Evolutionary conservation across 2,329 filamentous ascomycete species (phyloP).

Genomic region (Colletotrichum costaricense): DNA sequence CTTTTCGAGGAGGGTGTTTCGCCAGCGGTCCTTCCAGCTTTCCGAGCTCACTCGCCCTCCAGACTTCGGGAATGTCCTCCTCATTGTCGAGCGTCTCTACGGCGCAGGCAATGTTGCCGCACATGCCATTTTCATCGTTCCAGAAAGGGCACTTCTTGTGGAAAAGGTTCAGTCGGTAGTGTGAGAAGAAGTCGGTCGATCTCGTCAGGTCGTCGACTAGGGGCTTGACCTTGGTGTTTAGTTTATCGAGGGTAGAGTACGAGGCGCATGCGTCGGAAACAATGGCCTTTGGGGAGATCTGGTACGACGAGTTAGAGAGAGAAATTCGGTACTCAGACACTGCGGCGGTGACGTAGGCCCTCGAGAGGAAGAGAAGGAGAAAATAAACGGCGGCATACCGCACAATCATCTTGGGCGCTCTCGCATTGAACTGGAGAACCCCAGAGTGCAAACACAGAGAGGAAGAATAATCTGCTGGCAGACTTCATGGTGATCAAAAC

Average conservation of each 20-base stretch:
- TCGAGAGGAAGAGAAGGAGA: conserved; percentile 35
- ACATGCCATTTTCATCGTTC: conserved; percentile 92
- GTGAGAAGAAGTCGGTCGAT: conserved; percentile 96
- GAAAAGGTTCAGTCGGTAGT: conserved; percentile 95
- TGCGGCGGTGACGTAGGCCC: conserved; percentile 35
- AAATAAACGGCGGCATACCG: conserved; percentile 56
- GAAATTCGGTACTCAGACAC: conserved; percentile 38
- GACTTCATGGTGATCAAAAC: conserved; percentile 57
- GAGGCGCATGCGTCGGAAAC: conserved; percentile 96
- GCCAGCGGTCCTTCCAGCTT: conserved; percentile 93
- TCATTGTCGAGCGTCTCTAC: conserved; percentile 96
- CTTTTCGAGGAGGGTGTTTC: conserved; percentile 83
- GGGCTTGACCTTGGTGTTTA: conserved; percentile 83
- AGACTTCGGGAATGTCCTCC: conserved; percentile 90
- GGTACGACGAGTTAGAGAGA: conserved; percentile 54
- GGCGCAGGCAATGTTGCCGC: conserved; percentile 95
- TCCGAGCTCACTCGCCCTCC: conserved; percentile 91
- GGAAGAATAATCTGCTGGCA: conserved; percentile 65
- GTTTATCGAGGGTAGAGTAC: conserved; percentile 86
- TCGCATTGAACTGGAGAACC: conserved; percentile 58
- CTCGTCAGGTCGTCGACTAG: conserved; percentile 83
- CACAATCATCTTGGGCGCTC: conserved; percentile 59
- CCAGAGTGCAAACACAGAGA: conserved; percentile 68
- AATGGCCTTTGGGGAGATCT: conserved; percentile 90
- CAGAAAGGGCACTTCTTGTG: conserved; percentile 97